Evolutionary conservation across 192 early-diverging fungal species (phyloP), one percentile per base, ranked within the genome.

Genomic region (Coemansia sp.): DNA sequence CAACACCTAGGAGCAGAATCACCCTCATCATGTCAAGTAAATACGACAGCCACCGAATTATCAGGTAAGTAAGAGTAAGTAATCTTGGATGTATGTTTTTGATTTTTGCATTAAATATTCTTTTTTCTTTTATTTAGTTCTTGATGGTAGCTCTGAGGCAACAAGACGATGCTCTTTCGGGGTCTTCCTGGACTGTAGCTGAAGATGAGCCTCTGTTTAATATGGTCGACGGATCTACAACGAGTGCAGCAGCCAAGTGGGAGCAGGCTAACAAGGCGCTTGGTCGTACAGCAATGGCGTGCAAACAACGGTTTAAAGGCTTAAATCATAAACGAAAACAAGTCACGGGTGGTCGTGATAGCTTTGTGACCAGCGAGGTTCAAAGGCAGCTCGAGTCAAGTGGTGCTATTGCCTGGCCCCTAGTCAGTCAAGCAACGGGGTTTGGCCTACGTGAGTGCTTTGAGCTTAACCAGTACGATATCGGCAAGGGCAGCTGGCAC

Each of bases 401-500:
- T 31, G 10, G 17, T 19, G 10, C 19, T 10, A 37, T 62, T 19
- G 70, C 66, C 21, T 72, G 70, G 70, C 14, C 44, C 1, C 9
- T 31, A 15, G 37, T 66, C 17, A 46, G 53, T 34, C 5, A 37
- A 37, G 41, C 57, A 10, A 27, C 45, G 19, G 34, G 42, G 0
- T 15, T 66, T 0, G 29, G 32, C 5, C 36, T 48, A 36, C 64
- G 14, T 34, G 42, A 53, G 14, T 72, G 70, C 12, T 17, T 66
- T 57, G 64, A 66, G 29, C 31, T 11, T 46, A 62, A 21, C 12
- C 38, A 39, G 15, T 51, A 48, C 31, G 41, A 41, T 25, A 37
- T 0, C 0, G 64, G 64, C 23, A 72, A 72, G 19, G 6, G 14
- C 19, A 55, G 46, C 9, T 72, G 70, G 70, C n/a, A 21, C 0